phyloP scores from a whole-genome alignment of 2,329 filamentous ascomycete species.

The Clonostachys sp. region DNA sequence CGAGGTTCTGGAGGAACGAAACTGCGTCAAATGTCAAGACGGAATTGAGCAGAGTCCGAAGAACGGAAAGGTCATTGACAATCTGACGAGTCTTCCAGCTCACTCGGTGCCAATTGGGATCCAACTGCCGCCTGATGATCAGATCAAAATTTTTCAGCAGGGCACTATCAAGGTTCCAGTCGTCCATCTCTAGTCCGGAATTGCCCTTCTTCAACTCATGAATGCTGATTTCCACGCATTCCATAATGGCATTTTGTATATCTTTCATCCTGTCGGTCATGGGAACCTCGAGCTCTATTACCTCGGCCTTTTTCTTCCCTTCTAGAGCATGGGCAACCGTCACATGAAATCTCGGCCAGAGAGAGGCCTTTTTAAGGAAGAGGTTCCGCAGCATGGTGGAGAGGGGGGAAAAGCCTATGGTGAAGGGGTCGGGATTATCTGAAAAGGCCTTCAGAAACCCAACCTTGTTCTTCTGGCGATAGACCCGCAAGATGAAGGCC shows the following conservation, averaged over 20 bases:
- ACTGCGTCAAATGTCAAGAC: conserved; percentile 86
- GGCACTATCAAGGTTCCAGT: conserved; percentile 94
- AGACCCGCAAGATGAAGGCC: conserved; percentile 92
- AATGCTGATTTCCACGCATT: conserved; percentile 94
- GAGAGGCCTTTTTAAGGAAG: conserved; percentile 79
- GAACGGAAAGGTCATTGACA: conserved; percentile 78
- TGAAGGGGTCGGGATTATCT: conserved; percentile 87
- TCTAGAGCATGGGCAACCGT: conserved; percentile 86
- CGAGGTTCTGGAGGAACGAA: conserved; percentile 86
- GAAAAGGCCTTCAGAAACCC: conserved; percentile 97
- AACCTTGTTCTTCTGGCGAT: conserved; percentile 86
- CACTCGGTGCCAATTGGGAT: conserved; percentile 95
- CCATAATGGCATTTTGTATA: conserved; percentile 91
- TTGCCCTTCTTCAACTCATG: conserved; percentile 91
- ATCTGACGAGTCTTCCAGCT: conserved; percentile 95
- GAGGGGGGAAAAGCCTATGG: conserved; percentile 81
- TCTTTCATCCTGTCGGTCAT: conserved; percentile 94
- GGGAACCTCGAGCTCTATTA: conserved; percentile 91
- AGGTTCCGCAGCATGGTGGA: conserved; percentile 85
- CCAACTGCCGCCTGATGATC: conserved; percentile 81
- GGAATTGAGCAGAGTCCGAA: conserved; percentile 76
- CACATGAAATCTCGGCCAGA: conserved; percentile 93
- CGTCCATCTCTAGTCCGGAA: conserved; percentile 86
- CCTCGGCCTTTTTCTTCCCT: conserved; percentile 88
- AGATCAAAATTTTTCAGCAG: conserved; percentile 89